phyloP scores from a whole-genome alignment of 2,329 filamentous ascomycete genomes.

The Aspergillus brunneoviolaceus region DNA sequence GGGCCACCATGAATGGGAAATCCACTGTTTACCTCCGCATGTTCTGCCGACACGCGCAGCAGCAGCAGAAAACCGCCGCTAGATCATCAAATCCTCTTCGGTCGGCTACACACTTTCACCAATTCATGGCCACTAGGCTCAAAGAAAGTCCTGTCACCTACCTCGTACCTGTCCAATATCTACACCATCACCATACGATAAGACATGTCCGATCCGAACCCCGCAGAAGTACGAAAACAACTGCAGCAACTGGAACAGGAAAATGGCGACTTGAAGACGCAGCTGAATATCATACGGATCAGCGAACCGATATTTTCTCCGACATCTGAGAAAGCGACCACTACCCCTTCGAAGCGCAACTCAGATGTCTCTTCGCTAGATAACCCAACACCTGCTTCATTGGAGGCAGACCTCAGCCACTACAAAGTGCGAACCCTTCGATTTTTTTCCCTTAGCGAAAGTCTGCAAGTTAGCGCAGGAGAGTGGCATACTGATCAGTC shows the following conservation, averaged over 20 bases:
- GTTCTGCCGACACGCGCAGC: slow-evolving; percentile 11
- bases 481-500: slow-evolving; percentile 4
- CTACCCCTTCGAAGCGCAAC: slow-evolving; percentile 53
- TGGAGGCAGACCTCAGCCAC: slow-evolving; percentile 81
- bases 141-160: too few species aligned
- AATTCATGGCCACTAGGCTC: slow-evolving; percentile 10
- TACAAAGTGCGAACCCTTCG: slow-evolving; percentile 61
- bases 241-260: slow-evolving; percentile 47
- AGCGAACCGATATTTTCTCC: slow-evolving; percentile 68
- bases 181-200: too few species aligned
- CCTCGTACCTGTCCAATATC: background rate
- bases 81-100: background rate
- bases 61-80: background rate
- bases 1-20: background rate
- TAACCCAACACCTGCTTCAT: slow-evolving; percentile 68
- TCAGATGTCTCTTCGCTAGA: slow-evolving; percentile 73
- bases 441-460: background rate
- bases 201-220: slow-evolving; percentile 21
- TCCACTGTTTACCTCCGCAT: slow-evolving; percentile 22
- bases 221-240: slow-evolving; percentile 34
- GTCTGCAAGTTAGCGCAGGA: background rate
- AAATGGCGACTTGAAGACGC: slow-evolving; percentile 49
- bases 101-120: slow-evolving; percentile 1
- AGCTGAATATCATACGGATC: slow-evolving; percentile 71
- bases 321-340: slow-evolving; percentile 24